Evolutionary conservation across 1,284 basidiomycete species (phyloP).

Genomic region (Takashimella koratensis): DNA sequence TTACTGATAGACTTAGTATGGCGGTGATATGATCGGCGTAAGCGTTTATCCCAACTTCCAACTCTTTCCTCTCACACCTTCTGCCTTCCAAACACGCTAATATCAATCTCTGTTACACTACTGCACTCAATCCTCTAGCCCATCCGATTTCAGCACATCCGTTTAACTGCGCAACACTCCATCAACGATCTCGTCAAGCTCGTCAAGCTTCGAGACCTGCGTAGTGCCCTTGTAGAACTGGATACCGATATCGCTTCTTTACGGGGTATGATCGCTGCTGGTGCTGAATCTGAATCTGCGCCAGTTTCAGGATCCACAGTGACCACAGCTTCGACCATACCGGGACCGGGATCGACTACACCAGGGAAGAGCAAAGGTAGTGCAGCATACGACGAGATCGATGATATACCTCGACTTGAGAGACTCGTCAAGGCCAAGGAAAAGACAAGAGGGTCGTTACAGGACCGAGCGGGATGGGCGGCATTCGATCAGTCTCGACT

Average conservation of each 20-base stretch:
- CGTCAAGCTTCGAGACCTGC: slow-evolving; percentile 32
- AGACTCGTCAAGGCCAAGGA: slow-evolving; percentile 37
- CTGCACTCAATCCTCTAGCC: slow-evolving; percentile 32
- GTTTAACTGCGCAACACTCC: slow-evolving; percentile 34
- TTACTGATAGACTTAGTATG: no score
- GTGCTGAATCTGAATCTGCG: neutral
- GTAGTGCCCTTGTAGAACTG: slow-evolving; percentile 24
- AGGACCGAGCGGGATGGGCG: slow-evolving; percentile 24
- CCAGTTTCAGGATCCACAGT: neutral
- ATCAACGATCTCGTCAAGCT: slow-evolving; percentile 26
- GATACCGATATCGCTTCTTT: slow-evolving; percentile 38
- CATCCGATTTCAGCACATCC: slow-evolving; percentile 44
- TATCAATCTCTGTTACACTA: neutral
- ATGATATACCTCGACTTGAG: slow-evolving; percentile 32
- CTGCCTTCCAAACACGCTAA: neutral
- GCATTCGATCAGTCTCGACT: slow-evolving; percentile 9
- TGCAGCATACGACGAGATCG: slow-evolving; percentile 30
- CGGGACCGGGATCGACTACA: neutral
- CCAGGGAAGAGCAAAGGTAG: neutral
- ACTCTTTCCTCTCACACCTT: no score
- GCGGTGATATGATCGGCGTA: slow-evolving; percentile 45
- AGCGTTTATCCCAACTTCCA: slow-evolving; percentile 6
- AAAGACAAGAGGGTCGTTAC: slow-evolving; percentile 33
- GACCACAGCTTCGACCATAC: neutral
- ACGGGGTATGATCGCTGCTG: slow-evolving; percentile 16